Percentiles rank a stretch among this genome's conserved stretches.
Conservation (phyloP, 371 early-diverging fungal genomes). For the Umbelopsis sp. region DNA sequence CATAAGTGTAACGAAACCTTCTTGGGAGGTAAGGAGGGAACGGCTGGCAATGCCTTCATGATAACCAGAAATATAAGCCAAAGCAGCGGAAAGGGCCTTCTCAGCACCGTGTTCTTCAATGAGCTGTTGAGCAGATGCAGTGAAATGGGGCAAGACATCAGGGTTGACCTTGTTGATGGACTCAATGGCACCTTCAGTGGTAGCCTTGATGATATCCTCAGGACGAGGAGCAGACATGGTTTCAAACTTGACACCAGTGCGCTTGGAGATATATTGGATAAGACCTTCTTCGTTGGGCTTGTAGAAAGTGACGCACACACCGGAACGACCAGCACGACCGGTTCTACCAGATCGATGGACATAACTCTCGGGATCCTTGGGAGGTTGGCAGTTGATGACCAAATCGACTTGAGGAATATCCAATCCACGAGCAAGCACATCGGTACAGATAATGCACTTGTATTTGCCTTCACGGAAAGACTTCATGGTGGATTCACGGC, state of each 20-base stretch:
- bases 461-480: constrained; percentile 88
- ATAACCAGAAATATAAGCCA: constrained; percentile 87
- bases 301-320: constrained; percentile 91
- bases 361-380: constrained; percentile 92
- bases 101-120: constrained; percentile 67
- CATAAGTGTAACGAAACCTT: constrained; percentile 78
- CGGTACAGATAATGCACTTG: constrained; percentile 89
- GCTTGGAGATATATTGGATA: constrained; percentile 71
- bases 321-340: constrained; percentile 92
- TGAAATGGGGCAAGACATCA: constrained; percentile 78
- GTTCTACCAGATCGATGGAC: constrained; percentile 99
- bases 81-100: constrained; percentile 78
- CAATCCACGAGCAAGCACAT: constrained; percentile 96
- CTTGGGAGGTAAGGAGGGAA: constrained; percentile 80
- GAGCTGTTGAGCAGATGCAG: constrained; percentile 70
- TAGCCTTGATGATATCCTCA: constrained; percentile 81
- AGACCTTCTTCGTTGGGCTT: constrained; percentile 83
- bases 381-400: constrained; percentile 97
- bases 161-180: constrained; percentile 71
- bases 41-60: constrained; percentile 79
- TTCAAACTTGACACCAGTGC: constrained; percentile 82
- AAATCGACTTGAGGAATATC: constrained; percentile 98
- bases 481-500: constrained; percentile 85
- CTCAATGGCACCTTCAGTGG: constrained; percentile 75
- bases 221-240: constrained; percentile 86